phyloP scores from a whole-genome alignment of 176 grass and related monocot species.

The Guadua angustifolia region DNA sequence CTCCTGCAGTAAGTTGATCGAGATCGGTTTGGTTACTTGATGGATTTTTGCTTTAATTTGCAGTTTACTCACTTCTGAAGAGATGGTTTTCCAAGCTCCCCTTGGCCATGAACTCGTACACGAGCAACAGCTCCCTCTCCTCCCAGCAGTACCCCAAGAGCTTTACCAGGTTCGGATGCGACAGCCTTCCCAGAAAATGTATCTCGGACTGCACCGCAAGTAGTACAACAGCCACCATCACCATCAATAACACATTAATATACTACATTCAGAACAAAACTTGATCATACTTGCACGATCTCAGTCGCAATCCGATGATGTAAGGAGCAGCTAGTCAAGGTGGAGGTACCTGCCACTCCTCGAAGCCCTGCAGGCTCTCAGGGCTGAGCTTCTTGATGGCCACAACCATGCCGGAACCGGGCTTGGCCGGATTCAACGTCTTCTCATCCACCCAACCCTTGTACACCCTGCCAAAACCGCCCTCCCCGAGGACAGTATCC shows the following conservation, averaged over 20 bases:
- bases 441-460: constrained; percentile 23
- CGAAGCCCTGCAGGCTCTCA: constrained; percentile 8
- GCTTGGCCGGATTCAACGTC: not conserved
- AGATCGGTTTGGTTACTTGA: too few relatives aligned
- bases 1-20: not conserved
- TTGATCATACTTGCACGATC: not conserved
- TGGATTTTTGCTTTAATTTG: not conserved
- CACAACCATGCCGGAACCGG: not conserved
- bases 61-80: too few relatives aligned
- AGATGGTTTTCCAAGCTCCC: too few relatives aligned
- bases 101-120: too few relatives aligned
- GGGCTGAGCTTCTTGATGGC: constrained; percentile 24
- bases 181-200: not conserved
- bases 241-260: too few relatives aligned
- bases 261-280: not conserved
- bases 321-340: too few relatives aligned
- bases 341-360: constrained; percentile 17
- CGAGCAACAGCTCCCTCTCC: not conserved
- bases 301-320: not conserved
- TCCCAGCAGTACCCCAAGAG: constrained; percentile 27
- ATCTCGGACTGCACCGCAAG: not conserved
- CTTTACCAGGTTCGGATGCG: constrained; percentile 13
- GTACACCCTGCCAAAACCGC: constrained; percentile 28
- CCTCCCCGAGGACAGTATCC: constrained; percentile 9
- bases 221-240: too few relatives aligned